These are phyloP conservation scores for Volvox africanus DNA, from an alignment of 139 green algal genomes.

Conservation along the genomic window DNA sequence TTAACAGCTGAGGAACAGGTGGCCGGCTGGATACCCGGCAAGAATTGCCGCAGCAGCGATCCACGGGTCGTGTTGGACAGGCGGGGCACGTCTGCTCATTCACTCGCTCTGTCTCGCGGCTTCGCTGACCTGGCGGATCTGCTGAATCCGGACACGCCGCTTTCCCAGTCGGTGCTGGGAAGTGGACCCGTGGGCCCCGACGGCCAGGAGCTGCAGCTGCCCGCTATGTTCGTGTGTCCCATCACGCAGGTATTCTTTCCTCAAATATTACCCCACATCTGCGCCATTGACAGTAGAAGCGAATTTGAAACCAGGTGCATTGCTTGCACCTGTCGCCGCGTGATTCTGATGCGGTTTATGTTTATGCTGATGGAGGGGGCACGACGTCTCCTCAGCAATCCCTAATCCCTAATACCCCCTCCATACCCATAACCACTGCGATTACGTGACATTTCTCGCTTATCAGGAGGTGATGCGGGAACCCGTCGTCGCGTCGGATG, in stretches of 20 bases:
- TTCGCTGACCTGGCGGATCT: conserved; percentile 21
- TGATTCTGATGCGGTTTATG: too few relatives aligned
- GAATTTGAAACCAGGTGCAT: too few relatives aligned
- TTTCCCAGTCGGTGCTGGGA: neutral
- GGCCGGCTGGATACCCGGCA: conserved; percentile 3
- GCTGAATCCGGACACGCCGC: conserved; percentile 4
- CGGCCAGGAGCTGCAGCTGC: conserved; percentile 15
- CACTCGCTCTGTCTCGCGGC: conserved; percentile 7
- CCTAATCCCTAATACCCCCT: neutral
- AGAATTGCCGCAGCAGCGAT: neutral
- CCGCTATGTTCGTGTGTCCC: conserved; percentile 36
- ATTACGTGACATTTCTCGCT: neutral
- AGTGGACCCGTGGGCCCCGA: neutral
- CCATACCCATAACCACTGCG: neutral
- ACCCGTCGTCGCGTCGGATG: conserved; percentile 38
- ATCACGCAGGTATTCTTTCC: conserved; percentile 32
- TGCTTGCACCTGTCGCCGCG: too few relatives aligned
- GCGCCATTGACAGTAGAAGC: too few relatives aligned
- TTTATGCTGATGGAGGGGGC: too few relatives aligned
- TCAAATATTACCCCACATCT: too few relatives aligned
- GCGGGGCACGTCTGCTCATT: neutral
- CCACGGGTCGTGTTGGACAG: neutral
- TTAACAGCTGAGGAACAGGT: conserved; percentile 6
- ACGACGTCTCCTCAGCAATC: too few relatives aligned
- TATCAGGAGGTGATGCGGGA: conserved; percentile 37